Base-by-base conservation (phyloP, 805 yeast genomes). In the Candida glaebosa region DNA sequence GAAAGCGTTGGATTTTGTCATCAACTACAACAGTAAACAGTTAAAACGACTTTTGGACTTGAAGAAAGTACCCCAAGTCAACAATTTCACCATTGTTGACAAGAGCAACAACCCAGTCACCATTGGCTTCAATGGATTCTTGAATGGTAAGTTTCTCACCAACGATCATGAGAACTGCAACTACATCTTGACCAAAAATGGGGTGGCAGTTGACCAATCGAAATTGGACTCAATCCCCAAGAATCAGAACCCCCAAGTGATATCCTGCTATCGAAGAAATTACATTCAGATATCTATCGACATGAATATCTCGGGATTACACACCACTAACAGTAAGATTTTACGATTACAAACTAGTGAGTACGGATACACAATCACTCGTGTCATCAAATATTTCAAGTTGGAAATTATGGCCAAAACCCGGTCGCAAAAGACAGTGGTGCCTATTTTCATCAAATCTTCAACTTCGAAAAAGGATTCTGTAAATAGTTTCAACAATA, bases 191-290 rank as follows among this genome's bases (percentile, higher is more conserved):
- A 51, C 49, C 18, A 49, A 45, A 40, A 51, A 49, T 22, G 46
- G 39, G n/a, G 35, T 28, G 7, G 30, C 18, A 3, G 26, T n/a
- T 3, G 20, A 35, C 19, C 24, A 35, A 15, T 5, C 38, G 7
- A 8, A 19, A 15, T 6, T 14, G 4, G 25, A 35, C 9, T n/a
- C 31, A 5, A 10, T 36, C 3, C 32, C 37, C 12, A 30, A 36
- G 14, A 47, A 38, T n/a, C 48, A 41, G 36, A 59, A 59, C 31
- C 69, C 73, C 9, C 60, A 53, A 40, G 71, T 69, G n/a, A 61
- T 71, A 18, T 63, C 73, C 8, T 71, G 76, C 47, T 72, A 72
- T 50, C 52, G 77, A 44, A 50, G 77, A 42, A 72, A 72, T 47
- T 68, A 54, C 48, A 67, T 71, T 36, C 70, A 64, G 44, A 45